Evolutionary conservation across 176 grass and related monocot genomes (phyloP).

Genomic region (Hordeum vulgare): DNA sequence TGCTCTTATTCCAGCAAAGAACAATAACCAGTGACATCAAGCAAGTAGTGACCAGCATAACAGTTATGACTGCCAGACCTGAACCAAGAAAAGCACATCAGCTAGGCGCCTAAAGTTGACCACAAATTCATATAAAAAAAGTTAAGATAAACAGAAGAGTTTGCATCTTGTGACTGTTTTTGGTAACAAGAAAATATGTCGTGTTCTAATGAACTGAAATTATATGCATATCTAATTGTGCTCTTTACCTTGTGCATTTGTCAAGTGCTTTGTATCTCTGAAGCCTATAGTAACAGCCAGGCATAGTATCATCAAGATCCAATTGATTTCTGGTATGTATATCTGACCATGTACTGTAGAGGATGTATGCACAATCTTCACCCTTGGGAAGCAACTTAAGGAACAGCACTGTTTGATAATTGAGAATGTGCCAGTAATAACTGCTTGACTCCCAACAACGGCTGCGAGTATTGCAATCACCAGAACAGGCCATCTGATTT

Average conservation of each 20-base stretch:
- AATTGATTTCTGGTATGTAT: conserved; percentile 97
- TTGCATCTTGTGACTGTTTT: not conserved
- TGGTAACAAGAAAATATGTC: not conserved
- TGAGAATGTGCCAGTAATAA: conserved; percentile 93
- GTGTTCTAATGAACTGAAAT: not conserved
- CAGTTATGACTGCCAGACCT: conserved; percentile 88
- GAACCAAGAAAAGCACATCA: conserved; percentile 6
- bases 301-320: conserved; percentile 90
- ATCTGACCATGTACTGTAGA: conserved; percentile 77
- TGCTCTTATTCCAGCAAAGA: conserved; percentile 89
- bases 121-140: not conserved
- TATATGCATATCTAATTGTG: not conserved
- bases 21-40: conserved; percentile 86
- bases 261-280: conserved; percentile 73
- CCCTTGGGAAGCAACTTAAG: conserved; percentile 75
- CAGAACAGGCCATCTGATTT: conserved; percentile 91
- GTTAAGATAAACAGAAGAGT: not conserved
- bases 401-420: conserved; percentile 89
- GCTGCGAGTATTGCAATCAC: conserved; percentile 75
- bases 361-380: conserved; percentile 94
- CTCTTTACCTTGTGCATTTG: conserved; percentile 68
- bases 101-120: not conserved
- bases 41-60: conserved; percentile 92
- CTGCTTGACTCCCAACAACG: conserved; percentile 78
- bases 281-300: conserved; percentile 84